Evolutionary conservation across 371 early-diverging fungal species (phyloP), one percentile per base, ranked within the genome.

Genomic region (Mucor irregularis): DNA sequence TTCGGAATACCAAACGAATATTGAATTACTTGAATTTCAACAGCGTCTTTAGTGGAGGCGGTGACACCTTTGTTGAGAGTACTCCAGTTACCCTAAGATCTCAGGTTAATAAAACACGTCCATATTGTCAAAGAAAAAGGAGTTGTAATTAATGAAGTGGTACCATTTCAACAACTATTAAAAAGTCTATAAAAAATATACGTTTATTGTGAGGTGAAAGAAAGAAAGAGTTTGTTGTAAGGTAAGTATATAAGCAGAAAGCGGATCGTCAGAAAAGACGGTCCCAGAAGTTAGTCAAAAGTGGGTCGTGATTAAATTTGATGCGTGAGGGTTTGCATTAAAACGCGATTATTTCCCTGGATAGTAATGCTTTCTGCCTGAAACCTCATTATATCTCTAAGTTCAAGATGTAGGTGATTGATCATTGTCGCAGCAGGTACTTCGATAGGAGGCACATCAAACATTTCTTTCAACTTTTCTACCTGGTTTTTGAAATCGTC

Each of bases 331-430:
- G 55, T 28, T 45, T 54, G 55, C 46, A 54, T 47, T 30, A 59
- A 39, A 29, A 13, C 51, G 6, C 53, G 59, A 22, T 38, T 47
- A 24, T 46, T 52, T 10, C 59, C 53, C 25, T 59, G 59, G 3
- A 53, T n/a, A 19, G 38, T 35, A 24, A 62, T 28, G 19, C 53
- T 71, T 54, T 80, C 80, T 26, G 68, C 70, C 43, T 77, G 76
- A n/a, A 76, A 55, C 45, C 77, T 62, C 79, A 81, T 74, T 14
- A 73, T 56, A 48, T 76, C 73, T 7, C 76, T 56, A 25, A 78
- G 51, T 54, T 76, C 81, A 11, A 78, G 30, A 37, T 68, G 62
- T 2, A 81, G 47, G 26, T 78, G 81, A 30, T 76, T 64, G 14
- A 71, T 63, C 49, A 81, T 58, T 7, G 44, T 65, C 6, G 51